A percentile compares a stretch with the other conserved stretches of the same genome.
phyloP scores from a whole-genome alignment of 208 protist genomes.

The Crithidia bombi region DNA sequence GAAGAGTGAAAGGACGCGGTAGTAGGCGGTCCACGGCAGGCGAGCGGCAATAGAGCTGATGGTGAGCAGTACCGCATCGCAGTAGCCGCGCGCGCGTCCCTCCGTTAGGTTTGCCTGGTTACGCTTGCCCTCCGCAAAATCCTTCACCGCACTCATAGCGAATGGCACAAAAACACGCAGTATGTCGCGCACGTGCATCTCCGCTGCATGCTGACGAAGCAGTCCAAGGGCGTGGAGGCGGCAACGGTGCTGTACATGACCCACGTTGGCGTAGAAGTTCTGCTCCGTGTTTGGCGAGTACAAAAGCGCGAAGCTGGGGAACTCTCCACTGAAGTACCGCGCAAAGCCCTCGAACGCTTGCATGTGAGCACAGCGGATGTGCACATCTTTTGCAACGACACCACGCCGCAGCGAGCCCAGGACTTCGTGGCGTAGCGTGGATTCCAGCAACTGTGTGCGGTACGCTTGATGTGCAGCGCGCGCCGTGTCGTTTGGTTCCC shows the following conservation, averaged over 20 bases:
- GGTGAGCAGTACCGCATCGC: conserved; percentile 78
- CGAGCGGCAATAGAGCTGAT: conserved; percentile 63
- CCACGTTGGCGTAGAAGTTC: conserved; percentile 87
- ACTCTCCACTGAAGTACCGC: conserved; percentile 57
- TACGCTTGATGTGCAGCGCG: conserved; percentile 19
- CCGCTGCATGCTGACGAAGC: conserved; percentile 51
- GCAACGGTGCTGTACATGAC: conserved; percentile 82
- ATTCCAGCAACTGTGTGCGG: conserved; percentile 54
- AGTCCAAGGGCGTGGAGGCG: conserved; percentile 80
- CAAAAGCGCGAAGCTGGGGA: conserved; percentile 77
- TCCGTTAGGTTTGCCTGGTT: conserved; percentile 83
- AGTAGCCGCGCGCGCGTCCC: conserved; percentile 83
- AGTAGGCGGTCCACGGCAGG: conserved; percentile 90
- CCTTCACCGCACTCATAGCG: conserved; percentile 79
- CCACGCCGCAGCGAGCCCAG: conserved; percentile 85
- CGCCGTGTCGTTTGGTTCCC: background rate
- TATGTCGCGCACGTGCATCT: conserved; percentile 75
- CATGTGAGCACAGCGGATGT: conserved; percentile 82
- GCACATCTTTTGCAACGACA: conserved; percentile 73
- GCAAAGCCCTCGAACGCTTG: conserved; percentile 68
- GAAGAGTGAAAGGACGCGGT: conserved; percentile 84
- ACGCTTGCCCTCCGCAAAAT: conserved; percentile 89
- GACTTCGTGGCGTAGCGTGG: conserved; percentile 70
- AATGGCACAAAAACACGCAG: conserved; percentile 91
- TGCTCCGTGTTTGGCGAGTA: conserved; percentile 75